Evolutionary conservation across 495 filamentous ascomycete genomes (phyloP).

Genomic region (Penicillium angulare): DNA sequence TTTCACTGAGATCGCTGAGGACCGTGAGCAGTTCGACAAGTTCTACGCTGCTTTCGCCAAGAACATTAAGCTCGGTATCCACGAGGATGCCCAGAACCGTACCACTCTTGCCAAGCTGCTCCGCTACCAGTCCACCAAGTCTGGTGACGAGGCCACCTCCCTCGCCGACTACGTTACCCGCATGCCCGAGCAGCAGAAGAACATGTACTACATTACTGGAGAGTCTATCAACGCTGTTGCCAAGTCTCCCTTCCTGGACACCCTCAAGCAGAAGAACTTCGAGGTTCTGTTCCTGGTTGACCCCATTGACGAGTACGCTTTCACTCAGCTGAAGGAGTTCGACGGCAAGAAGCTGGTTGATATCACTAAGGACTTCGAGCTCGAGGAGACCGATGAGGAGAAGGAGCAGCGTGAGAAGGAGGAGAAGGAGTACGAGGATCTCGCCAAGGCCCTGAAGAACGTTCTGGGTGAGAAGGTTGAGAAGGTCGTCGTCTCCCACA

Average conservation of each 20-base stretch:
- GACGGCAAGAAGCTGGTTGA: constrained; percentile 99
- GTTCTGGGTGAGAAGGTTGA: constrained; percentile 98
- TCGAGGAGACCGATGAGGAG: constrained; percentile 99
- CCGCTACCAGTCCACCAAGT: constrained; percentile 98
- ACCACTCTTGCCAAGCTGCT: constrained; percentile 92
- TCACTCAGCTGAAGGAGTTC: constrained; percentile 99
- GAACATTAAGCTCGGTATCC: constrained; percentile 99
- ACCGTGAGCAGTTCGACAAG: constrained; percentile 99
- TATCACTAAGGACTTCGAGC: constrained; percentile 99
- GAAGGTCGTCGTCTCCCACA: constrained; percentile 99
- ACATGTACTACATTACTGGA: constrained; percentile 99
- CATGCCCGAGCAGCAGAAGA: constrained; percentile 99
- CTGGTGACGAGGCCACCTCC: constrained; percentile 92
- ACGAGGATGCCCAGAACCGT: constrained; percentile 99
- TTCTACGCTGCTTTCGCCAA: constrained; percentile 99
- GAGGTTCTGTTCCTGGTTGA: constrained; percentile 99
- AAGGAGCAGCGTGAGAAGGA: constrained; percentile 94
- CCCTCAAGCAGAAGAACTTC: constrained; percentile 99
- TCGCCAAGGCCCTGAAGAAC: constrained; percentile 97
- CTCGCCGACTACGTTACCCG: constrained; percentile 95
- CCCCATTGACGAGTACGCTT: constrained; percentile 99
- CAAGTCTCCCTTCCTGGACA: constrained; percentile 98
- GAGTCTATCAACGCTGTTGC: constrained; percentile 97
- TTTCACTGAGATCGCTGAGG: constrained; percentile 97
- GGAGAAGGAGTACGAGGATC: constrained; percentile 94